phyloP scores from a whole-genome alignment of 2,329 filamentous ascomycete species.

The Cordyceps javanica region DNA sequence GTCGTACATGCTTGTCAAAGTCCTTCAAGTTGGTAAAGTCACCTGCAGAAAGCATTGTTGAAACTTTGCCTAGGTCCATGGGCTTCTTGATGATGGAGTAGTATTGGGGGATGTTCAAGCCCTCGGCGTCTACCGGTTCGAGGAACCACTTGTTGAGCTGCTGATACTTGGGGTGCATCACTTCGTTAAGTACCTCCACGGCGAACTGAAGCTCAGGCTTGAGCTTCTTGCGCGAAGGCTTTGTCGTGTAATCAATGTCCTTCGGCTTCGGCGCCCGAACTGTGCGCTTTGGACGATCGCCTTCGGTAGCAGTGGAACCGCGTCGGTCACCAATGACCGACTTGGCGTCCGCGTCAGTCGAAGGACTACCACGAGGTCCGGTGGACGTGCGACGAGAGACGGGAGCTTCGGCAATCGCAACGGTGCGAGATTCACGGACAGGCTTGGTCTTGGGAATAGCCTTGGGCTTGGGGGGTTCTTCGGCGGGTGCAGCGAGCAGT shows the following conservation, averaged over 20 bases:
- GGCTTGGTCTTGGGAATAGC: constrained; percentile 34
- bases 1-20: constrained; percentile 73
- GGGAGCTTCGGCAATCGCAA: constrained; percentile 20
- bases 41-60: constrained; percentile 67
- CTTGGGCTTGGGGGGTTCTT: constrained; percentile 55
- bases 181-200: constrained; percentile 70
- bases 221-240: constrained; percentile 77
- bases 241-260: constrained; percentile 79
- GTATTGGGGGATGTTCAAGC: constrained; percentile 87
- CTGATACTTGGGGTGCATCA: constrained; percentile 68
- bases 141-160: constrained; percentile 68
- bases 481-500: constrained; percentile 36
- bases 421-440: constrained; percentile 28
- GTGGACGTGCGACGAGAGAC: constrained; percentile 23
- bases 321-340: constrained; percentile 8
- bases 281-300: constrained; percentile 79
- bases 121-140: constrained; percentile 84
- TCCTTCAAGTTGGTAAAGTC: constrained; percentile 79
- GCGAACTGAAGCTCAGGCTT: constrained; percentile 87
- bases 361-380: constrained; percentile 25
- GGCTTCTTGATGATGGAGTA: constrained; percentile 92
- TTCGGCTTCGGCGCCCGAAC: constrained; percentile 88
- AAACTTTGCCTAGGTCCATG: constrained; percentile 87
- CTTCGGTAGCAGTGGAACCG: constrained; percentile 44
- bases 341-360: constrained; percentile 18